These are phyloP conservation scores for Cicer yamashitae DNA, from an alignment of 306 rosid species.

Conservation along the genomic window DNA sequence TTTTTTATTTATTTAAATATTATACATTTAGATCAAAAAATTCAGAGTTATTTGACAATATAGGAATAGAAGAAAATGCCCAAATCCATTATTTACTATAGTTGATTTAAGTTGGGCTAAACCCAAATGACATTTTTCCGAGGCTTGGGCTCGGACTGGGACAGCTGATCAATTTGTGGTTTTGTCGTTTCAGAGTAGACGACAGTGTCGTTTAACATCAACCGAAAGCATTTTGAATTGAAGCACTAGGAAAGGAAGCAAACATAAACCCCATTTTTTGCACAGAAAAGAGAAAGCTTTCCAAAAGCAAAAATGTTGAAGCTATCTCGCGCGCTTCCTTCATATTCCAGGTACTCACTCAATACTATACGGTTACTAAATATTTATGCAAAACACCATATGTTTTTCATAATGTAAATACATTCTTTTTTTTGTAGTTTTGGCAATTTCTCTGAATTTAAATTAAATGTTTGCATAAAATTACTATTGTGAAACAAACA, in stretches of 20 bases:
- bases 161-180: neutral
- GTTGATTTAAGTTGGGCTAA: neutral
- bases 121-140: neutral
- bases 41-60: too few relatives aligned
- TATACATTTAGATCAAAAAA: too few relatives aligned
- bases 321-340: neutral
- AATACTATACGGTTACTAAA: too few relatives aligned
- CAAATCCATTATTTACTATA: too few relatives aligned
- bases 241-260: neutral
- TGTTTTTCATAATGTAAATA: too few relatives aligned
- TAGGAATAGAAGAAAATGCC: too few relatives aligned
- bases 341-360: conserved; percentile 1
- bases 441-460: neutral
- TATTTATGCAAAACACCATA: too few relatives aligned
- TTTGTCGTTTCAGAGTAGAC: neutral
- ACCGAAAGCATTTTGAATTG: conserved; percentile 7
- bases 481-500: neutral
- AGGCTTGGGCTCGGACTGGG: neutral
- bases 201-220: neutral
- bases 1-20: too few relatives aligned
- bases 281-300: neutral
- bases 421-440: neutral
- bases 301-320: conserved; percentile 8
- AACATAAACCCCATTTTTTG: neutral
- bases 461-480: neutral